A percentile compares a stretch with the other conserved stretches of the same genome.
Evolutionary conservation across 495 filamentous ascomycete species (phyloP).

Genomic region (Xylaria sp.): DNA sequence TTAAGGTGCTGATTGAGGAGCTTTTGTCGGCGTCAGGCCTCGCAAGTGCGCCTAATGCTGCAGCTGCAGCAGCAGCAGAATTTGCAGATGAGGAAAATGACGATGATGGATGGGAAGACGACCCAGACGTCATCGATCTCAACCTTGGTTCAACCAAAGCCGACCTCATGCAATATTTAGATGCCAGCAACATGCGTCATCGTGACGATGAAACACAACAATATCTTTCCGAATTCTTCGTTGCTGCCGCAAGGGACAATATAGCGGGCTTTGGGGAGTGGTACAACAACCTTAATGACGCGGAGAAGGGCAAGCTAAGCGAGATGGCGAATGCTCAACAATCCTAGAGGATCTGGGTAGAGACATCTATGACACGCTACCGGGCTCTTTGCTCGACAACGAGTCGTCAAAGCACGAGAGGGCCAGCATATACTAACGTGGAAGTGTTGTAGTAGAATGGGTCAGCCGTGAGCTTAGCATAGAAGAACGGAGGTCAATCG

Average conservation of each 20-base stretch:
- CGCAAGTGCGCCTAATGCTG: conserved; percentile 59
- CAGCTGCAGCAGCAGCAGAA: conserved; percentile 58
- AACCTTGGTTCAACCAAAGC: conserved; percentile 67
- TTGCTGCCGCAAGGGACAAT: conserved; percentile 66
- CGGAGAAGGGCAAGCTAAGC: conserved; percentile 76
- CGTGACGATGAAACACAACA: conserved; percentile 92
- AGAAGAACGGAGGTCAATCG: not conserved
- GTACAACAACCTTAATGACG: conserved; percentile 69
- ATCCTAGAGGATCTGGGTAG: not conserved
- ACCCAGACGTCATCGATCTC: conserved; percentile 77
- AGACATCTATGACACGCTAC: not conserved
- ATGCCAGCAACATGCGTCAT: conserved; percentile 66
- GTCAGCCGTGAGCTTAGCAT: not conserved
- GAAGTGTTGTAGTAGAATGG: not conserved
- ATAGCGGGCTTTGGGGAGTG: conserved; percentile 77
- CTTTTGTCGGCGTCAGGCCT: conserved; percentile 67
- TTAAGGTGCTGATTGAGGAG: conserved; percentile 95
- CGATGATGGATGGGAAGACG: conserved; percentile 89
- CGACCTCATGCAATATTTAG: conserved; percentile 80
- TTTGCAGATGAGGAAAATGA: conserved; percentile 68
- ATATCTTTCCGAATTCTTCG: conserved; percentile 84
- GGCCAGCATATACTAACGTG: not conserved
- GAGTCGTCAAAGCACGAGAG: not conserved
- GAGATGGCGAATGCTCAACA: conserved; percentile 42
- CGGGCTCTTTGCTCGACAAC: not conserved